phyloP scores from a whole-genome alignment of 257 asterid species.

The Parsonsia alboflavescens region DNA sequence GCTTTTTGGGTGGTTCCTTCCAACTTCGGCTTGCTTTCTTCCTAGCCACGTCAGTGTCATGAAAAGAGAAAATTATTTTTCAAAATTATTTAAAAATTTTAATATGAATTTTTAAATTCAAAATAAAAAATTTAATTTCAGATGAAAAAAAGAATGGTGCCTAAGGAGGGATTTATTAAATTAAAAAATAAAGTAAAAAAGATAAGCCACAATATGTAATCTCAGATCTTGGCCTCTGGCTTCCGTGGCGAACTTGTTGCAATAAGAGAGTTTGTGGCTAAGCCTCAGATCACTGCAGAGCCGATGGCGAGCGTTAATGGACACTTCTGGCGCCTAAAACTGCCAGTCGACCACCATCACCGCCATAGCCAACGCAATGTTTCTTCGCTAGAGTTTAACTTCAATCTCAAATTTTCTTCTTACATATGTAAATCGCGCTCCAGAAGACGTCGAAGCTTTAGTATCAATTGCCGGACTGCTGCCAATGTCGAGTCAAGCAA shows the following conservation, averaged over 20 bases:
- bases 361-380: background rate
- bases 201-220: background rate
- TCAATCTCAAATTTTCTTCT: background rate
- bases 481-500: constrained; percentile 30
- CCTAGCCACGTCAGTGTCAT: too few relatives aligned
- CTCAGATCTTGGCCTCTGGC: background rate
- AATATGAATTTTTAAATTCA: too few relatives aligned
- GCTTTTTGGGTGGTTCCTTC: background rate
- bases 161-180: too few relatives aligned
- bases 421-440: constrained; percentile 12
- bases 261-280: background rate
- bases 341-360: background rate
- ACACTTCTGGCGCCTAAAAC: constrained; percentile 1
- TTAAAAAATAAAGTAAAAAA: background rate
- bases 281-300: background rate
- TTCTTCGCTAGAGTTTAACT: background rate
- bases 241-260: background rate
- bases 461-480: constrained; percentile 40
- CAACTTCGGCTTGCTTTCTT: background rate
- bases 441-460: constrained; percentile 23
- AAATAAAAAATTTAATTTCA: too few relatives aligned
- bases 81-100: too few relatives aligned
- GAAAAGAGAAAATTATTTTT: too few relatives aligned
- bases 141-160: too few relatives aligned
- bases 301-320: background rate